phyloP scores from a whole-genome alignment of 2,329 filamentous ascomycete species.

The Penicillium sp. region DNA sequence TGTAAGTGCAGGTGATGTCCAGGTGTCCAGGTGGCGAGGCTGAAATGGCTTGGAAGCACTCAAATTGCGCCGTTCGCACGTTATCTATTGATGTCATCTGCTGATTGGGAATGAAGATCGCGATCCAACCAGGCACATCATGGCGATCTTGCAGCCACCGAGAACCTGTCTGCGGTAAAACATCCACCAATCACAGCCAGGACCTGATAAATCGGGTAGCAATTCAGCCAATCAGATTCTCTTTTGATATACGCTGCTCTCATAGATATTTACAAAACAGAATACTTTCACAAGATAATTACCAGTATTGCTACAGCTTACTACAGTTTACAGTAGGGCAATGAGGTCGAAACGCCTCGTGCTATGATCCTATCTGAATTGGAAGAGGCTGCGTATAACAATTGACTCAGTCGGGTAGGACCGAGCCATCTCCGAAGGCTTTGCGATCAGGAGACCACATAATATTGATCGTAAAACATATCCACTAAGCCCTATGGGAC shows the following conservation, averaged over 20 bases:
- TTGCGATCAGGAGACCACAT: neutral
- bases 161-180: neutral
- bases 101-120: neutral
- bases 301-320: neutral
- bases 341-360: neutral
- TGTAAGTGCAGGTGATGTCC: no score
- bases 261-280: neutral
- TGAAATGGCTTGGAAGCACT: neutral
- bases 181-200: neutral
- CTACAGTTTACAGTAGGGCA: no score
- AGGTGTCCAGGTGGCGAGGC: no score
- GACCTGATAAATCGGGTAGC: neutral
- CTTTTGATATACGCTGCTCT: neutral
- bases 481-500: neutral
- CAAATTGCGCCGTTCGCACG: neutral
- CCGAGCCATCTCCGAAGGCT: neutral
- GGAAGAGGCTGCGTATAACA: no score
- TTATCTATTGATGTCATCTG: neutral
- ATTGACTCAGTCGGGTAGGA: neutral
- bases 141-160: neutral
- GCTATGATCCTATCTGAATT: neutral
- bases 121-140: neutral
- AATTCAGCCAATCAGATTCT: neutral
- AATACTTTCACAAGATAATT: neutral
- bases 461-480: neutral